Evolutionary conservation across 305 asterid genomes (phyloP), one percentile per base, ranked within the genome.

Genomic region (Caryopteris hybrid): DNA sequence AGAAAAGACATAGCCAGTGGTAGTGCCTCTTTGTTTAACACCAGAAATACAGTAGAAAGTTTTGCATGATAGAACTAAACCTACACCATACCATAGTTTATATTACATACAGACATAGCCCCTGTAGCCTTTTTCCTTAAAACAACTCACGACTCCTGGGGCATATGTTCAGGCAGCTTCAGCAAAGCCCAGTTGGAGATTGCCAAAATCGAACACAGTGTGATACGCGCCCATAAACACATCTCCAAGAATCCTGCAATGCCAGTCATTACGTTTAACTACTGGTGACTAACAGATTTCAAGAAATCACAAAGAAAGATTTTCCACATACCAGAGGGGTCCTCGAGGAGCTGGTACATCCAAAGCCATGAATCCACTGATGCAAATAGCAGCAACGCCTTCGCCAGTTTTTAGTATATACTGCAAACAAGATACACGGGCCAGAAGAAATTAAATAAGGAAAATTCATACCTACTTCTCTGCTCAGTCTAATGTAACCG

Each of bases 141-240:
- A 75, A 63, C 68, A 70, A 5, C 20, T 38, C 12, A 63, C 34
- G 72, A 63, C 75, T 63, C 38, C 33, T 0, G 0, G 75, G 72
- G 67, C 70, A 38, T 34, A 11, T 66, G 25, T 62, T 81, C 79
- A 90, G 17, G 84, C 95, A 69, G 98, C 85, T 74, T 81, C 88
- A 1, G 98, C 97, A 63, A 92, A 92, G 22, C 98, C 98, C 51
- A 92, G 69, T 51, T 39, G 95, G 39, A 85, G 92, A 61, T 90
- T 86, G 8, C 98, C 98, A 21, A 14, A 90, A 64, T 92, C 98
- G 66, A 92, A 92, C 46, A 92, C 93, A 0, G 98, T 92, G 83
- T 92, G 96, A 69, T 92, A 92, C 2, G 77, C 90, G 3, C 98
- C 97, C 97, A 92, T 92, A 84, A 92, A 92, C 55, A 92, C 92